A percentile compares a stretch with the other conserved stretches of the same genome.
phyloP scores from a whole-genome alignment of 148 eudicot genomes.

The Nepenthes mirabilis region DNA sequence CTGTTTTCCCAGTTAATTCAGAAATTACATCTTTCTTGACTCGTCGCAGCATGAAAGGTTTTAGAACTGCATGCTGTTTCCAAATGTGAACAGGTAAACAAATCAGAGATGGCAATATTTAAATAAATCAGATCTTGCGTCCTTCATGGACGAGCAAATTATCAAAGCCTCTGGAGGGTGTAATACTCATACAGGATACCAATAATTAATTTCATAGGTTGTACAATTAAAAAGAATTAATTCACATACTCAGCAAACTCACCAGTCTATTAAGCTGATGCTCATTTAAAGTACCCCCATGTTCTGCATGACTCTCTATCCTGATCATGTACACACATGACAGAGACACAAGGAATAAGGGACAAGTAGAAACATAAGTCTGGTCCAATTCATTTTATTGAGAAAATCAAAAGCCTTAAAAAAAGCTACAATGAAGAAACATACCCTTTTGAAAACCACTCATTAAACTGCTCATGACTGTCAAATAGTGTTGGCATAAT shows the following conservation, averaged over 20 bases:
- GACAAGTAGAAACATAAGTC: background rate
- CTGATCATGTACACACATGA: conserved; percentile 33
- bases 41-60: conserved; percentile 95
- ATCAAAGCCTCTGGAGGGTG: too few species aligned
- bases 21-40: conserved; percentile 92
- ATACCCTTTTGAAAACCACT: conserved; percentile 99
- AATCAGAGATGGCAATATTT: too few species aligned
- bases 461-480: conserved; percentile 96
- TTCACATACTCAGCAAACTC: conserved; percentile 15
- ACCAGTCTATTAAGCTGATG: conserved; percentile 98
- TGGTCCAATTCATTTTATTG: background rate
- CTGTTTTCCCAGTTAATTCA: conserved; percentile 87
- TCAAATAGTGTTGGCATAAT: conserved; percentile 98
- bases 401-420: background rate
- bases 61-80: conserved; percentile 88
- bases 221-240: background rate
- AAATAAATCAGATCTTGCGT: background rate
- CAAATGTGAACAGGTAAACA: background rate
- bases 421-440: conserved; percentile 11
- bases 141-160: too few species aligned
- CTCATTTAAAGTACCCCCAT: conserved; percentile 97
- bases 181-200: too few species aligned
- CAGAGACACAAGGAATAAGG: conserved; percentile 3
- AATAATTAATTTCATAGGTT: too few species aligned
- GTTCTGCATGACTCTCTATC: conserved; percentile 97